These are phyloP conservation scores for Spiraea crenata DNA, from an alignment of 331 rosid species.

Conservation along the genomic window DNA sequence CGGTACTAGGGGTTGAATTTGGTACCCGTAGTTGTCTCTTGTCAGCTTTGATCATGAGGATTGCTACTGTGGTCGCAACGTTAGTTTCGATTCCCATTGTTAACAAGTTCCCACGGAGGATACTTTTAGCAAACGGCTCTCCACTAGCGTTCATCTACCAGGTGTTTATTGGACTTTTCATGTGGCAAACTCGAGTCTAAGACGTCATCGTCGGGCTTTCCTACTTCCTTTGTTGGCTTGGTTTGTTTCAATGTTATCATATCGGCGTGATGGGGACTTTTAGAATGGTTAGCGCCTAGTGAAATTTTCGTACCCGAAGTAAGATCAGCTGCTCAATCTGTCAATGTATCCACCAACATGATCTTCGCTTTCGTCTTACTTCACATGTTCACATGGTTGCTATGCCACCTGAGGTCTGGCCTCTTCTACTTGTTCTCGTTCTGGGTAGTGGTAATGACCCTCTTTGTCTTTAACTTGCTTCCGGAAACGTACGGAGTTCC, in stretches of 20 bases:
- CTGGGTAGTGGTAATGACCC: constrained; percentile 5
- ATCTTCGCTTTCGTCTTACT: constrained; percentile 23
- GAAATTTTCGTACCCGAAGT: constrained; percentile 21
- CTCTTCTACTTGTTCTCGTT: constrained; percentile 17
- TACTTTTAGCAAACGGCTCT: background rate
- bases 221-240: no score
- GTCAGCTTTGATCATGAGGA: constrained; percentile 1
- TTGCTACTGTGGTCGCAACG: background rate
- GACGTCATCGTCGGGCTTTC: no score
- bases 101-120: background rate
- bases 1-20: background rate
- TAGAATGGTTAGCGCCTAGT: constrained; percentile 25
- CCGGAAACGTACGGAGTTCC: constrained; percentile 18
- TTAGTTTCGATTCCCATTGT: background rate
- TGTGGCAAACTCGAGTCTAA: no score
- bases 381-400: constrained; percentile 16
- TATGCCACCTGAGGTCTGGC: constrained; percentile 17
- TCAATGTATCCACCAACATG: constrained; percentile 23
- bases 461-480: constrained; percentile 10
- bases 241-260: no score
- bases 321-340: constrained; percentile 13
- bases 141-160: background rate
- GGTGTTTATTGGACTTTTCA: background rate
- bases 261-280: constrained; percentile 16
- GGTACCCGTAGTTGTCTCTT: background rate